These are phyloP conservation scores for Cephaloascus fragrans DNA, from an alignment of 805 yeast species.

Conservation along the genomic window DNA sequence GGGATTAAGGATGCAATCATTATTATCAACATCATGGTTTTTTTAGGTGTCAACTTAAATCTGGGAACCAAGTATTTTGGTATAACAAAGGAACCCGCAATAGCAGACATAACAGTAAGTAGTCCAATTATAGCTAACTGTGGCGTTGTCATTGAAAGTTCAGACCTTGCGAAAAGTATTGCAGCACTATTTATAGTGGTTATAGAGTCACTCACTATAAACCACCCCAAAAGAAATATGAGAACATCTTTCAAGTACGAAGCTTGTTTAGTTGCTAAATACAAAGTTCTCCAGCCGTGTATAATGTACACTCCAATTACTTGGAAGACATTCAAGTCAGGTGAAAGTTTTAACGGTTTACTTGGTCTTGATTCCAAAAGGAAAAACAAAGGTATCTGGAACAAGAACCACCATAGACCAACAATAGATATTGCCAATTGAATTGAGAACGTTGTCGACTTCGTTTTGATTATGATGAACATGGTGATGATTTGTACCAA, in stretches of 20 bases:
- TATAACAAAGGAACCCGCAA: conserved; percentile 50
- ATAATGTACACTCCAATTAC: conserved; percentile 21
- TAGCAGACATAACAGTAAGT: conserved; percentile 57
- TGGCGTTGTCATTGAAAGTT: conserved; percentile 59
- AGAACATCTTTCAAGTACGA: conserved; percentile 52
- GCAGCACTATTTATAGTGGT: conserved; percentile 79
- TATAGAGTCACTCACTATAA: conserved; percentile 61
- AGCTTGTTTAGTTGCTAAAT: conserved; percentile 48
- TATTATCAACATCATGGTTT: conserved; percentile 41
- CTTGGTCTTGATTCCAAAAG: conserved; percentile 37
- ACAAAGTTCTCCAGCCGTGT: conserved; percentile 57
- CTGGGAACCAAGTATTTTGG: conserved; percentile 33
- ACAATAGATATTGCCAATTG: conserved; percentile 53
- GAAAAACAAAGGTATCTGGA: conserved; percentile 51
- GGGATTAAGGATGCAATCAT: conserved; percentile 61
- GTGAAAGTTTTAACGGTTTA: conserved; percentile 15
- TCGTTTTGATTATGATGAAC: conserved; percentile 30
- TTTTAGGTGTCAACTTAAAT: conserved; percentile 33
- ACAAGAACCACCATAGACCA: conserved; percentile 71
- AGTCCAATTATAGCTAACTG: conserved; percentile 57
- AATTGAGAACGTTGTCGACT: conserved; percentile 30
- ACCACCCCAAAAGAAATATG: conserved; percentile 67
- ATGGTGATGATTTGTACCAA: conserved; percentile 56
- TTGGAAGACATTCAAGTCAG: conserved; percentile 5
- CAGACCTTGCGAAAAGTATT: conserved; percentile 62